Base-by-base conservation (phyloP, 768 basidiomycete species). In the Phanerodontia chrysosporium region DNA sequence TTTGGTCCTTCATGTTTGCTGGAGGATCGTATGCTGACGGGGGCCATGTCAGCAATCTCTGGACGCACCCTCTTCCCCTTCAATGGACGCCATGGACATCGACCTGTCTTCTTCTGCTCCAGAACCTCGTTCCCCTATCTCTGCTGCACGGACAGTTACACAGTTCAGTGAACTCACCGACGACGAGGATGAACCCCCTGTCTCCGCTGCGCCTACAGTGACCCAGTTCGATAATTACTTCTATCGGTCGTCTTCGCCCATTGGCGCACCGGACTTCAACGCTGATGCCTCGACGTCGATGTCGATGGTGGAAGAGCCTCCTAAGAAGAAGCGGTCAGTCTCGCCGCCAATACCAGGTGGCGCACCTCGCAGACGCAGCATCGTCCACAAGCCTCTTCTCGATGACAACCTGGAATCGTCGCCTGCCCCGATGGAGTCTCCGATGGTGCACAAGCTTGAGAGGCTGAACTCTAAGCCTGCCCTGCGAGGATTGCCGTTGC, bases 11-110 rank as follows among this genome's bases (percentile, higher is more conserved):
- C 16, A 16, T 13, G 49, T 29, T 7, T 42, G 10, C 39, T 42
- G 8, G 39, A 42, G 39, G 39, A 5, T 25, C 48, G 48, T 25
- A 21, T 45, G 45, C 67, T 73, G 59, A 69, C 59, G 27, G 57
- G 12, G 24, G n/a, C n/a, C n/a, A 29, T 28, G 30, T 36, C 30
- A 51, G 51, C 58, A 78, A 75, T 73, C 75, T 18, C 72, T 73
- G 60, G 69, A 72, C 45, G 72, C 75, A 9, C 70, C 77, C 16
- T 80, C 81, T 52, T 67, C 76, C 25, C 77, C 80, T 28, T 24
- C 24, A 6, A 84, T 64, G 80, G 90, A 75, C 70, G 86, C 85
- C 29, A 93, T 92, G 91, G 91, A 93, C 63, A 80, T 92, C 35
- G 91, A 93, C 68, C 79, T 80, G 18, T 70, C 75, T 44, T 60